Base-by-base conservation (phyloP, 2,329 filamentous ascomycete genomes). In the Aspergillus sclerotialis region DNA sequence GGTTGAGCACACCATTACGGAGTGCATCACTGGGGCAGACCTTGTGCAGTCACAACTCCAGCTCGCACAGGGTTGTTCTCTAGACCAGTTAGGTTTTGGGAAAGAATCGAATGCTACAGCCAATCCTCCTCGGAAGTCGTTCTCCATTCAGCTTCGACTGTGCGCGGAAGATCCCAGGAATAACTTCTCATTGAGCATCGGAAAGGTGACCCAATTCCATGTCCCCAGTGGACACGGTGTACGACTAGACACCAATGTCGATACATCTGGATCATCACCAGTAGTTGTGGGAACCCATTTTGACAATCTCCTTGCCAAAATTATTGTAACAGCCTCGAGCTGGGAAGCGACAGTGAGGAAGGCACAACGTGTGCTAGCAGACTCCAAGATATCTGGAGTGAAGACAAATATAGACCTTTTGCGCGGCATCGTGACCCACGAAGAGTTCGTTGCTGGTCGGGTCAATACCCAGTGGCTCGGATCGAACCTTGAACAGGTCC, bases 1-100 rank as follows among this genome's bases (percentile, higher is more conserved):
- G 47, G 76, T 80, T 25, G 76, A 80, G 43, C 76, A 79, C 46
- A 78, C 76, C 1, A 69, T 79, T 34, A 78, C 74, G 0, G 76
- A 80, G 43, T 64, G 61, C 3, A 69, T 81, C 6, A 68, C 67
- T 5, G 62, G 58, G 1, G 55, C 69, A 6, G 75, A 80, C 38
- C 61, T 80, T 4, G 75, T 79, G 11, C 66, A 68, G 43, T 56
- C 61, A 2, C 76, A 80, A 38, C 60, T 80, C 1, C 53, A 69
- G 2, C 53, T 79, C 6, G 66, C 74, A 1, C 72, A 76, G 51
- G 73, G 75, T 2, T 53, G 55, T 7, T 49, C 56, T 0, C 55
- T 74, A 0, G 26, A 55, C 5, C 45, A 62, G 3, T 53, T 69
- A 7, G 51, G 56, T 3, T 42, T 65, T 10, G 55, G 45, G 13